Base-by-base conservation (phyloP, 306 rosid species). In the Gastrolobium bilobum region DNA sequence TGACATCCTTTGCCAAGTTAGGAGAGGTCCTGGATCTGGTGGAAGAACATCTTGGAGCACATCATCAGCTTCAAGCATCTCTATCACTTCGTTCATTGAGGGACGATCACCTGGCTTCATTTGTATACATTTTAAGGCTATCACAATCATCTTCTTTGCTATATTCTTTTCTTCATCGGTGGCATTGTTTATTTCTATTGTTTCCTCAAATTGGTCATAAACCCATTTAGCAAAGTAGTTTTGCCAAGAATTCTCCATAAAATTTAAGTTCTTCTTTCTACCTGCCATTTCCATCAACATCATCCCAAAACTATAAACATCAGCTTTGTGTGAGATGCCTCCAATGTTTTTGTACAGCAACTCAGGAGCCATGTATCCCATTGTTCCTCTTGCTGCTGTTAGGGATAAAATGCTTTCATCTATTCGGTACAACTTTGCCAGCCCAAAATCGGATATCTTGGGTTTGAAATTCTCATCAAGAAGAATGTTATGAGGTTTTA, bases 191-290 rank as follows among this genome's bases (percentile, higher is more conserved):
- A 29, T 35, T 11, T 42, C 46, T 59, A 74, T 74, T 74, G 46
- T 33, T 44, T 74, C 79, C 68, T 59, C 58, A 46, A 59, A 74
- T 5, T 74, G 79, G 51, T 59, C 70, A 74, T 74, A 74, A 74
- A 74, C 42, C 79, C 58, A 74, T 9, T 14, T 44, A 8, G 70
- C 10, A 60, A n/a, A 43, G 15, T 73, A 58, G 10, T 58, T 20
- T 43, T 73, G 78, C 68, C 68, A 30, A 13, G 4, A 43, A 73
- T 73, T 10, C 44, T 73, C 68, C 6, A 58, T 20, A n/a, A 42
- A 35, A 43, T 43, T 43, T 6, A 0, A 26, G 68, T 73, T 73
- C 57, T 58, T 73, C 42, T 3, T 73, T 30, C 34, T 57, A n/a
- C 77, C 54, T 39, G 77, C 67, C 77, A 54, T 72, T 54, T 72